Conservation (phyloP, 2,329 filamentous ascomycete genomes). For the Neurospora crassa region DNA sequence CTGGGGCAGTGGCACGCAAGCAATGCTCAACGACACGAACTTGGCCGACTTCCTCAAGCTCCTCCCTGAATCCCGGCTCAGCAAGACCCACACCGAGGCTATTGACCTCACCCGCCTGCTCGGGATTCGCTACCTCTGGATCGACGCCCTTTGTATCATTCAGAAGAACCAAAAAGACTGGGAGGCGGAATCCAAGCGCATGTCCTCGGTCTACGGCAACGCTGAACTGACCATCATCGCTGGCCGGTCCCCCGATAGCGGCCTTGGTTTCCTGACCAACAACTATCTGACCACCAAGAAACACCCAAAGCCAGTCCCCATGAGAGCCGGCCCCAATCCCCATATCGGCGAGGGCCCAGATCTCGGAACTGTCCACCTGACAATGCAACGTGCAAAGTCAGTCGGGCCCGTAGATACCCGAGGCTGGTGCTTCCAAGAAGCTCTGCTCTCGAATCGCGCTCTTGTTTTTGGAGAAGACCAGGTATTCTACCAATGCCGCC, state of each 20-base stretch:
- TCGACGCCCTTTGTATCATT: not conserved
- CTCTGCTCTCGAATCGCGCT: not conserved
- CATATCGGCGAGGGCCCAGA: not conserved
- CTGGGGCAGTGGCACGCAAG: not conserved
- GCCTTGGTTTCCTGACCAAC: not conserved
- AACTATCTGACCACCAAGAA: not conserved
- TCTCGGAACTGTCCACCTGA: not conserved
- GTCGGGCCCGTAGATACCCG: not conserved
- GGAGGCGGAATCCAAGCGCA: not conserved
- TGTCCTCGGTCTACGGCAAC: not conserved
- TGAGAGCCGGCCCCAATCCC: not conserved
- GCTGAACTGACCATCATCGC: not conserved
- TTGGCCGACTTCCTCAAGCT: not conserved
- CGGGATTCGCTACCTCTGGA: not conserved
- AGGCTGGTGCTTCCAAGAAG: slow-evolving; percentile 6
- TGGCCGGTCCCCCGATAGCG: not conserved
- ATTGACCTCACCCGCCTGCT: not conserved
- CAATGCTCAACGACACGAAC: not conserved
- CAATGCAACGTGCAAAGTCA: not conserved
- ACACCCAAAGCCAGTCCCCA: not conserved
- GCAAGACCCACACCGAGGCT: not conserved
- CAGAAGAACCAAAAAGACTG: not conserved
- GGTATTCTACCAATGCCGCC: not conserved
- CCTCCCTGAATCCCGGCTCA: not conserved
- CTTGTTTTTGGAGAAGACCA: slow-evolving; percentile 1